Base-by-base conservation (phyloP, 108 stramenopile genomes). In the Fragilaria radians region DNA sequence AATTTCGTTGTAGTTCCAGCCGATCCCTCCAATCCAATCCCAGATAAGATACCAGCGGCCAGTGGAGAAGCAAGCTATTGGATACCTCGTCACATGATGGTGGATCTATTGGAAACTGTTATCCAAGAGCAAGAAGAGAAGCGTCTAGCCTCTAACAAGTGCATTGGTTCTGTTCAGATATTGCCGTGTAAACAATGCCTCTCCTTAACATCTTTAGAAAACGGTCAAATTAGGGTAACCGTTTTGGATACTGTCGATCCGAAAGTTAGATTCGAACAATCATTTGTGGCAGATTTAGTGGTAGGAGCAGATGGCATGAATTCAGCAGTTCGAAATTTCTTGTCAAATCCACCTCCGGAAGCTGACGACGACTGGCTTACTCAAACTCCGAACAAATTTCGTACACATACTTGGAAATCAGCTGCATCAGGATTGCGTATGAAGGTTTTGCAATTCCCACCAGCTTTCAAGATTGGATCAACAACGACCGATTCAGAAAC, bases 281-380 rank as follows among this genome's bases (percentile, higher is more conserved):
- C 52, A 3, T 53, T 28, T 5, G 28, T 18, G 1, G 86, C 77
- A 17, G 88, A 93, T 50, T 75, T 88, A 72, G 61, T 93, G 0
- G 70, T 93, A 5, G 91, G 83, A 5, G 86, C 91, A 0, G 91
- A 93, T 74, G 91, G 91, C 5, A 81, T 93, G 22, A 67, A 74
- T 62, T 56, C 7, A 67, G 67, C 21, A 26, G 48, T 31, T 32
- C 29, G 25, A 32, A 53, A 29, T 0, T 46, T 42, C 34, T 24
- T 52, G 18, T 31, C 27, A 19, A 65, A 7, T n/a, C 57, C 31
- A 32, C 30, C 62, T 26, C 18, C 30, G 28, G 22, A 32, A 30
- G 5, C 1, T 11, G 54, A 14, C 46, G 23, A 61, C 11, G 18
- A n/a, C 19, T 53, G 52, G 52, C 27, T 53, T 2, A 53, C 52